Evolutionary conservation across 2,329 filamentous ascomycete species (phyloP).

Genomic region (Ophiostoma pallidulum): DNA sequence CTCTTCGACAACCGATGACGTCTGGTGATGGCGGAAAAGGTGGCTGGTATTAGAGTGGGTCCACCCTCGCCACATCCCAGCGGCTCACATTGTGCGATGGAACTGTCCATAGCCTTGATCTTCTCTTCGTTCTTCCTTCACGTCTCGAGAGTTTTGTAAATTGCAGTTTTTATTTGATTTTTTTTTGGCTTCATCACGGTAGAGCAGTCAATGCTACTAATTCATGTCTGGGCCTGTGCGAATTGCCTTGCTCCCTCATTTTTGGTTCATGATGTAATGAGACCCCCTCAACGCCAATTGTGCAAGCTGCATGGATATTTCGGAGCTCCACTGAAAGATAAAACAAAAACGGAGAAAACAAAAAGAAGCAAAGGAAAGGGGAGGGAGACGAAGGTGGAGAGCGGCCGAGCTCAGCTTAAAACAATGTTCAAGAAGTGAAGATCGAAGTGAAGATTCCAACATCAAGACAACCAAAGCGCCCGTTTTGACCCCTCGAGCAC

Average conservation of each 20-base stretch:
- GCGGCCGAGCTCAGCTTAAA: no score
- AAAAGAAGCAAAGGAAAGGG: neutral
- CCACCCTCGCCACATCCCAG: no score
- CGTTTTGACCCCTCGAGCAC: neutral
- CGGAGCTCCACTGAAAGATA: neutral
- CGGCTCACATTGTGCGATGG: no score
- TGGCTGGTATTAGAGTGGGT: neutral
- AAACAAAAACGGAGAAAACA: neutral
- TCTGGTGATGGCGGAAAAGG: neutral
- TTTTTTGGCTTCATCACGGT: neutral
- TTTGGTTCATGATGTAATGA: neutral
- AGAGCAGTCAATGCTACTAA: neutral
- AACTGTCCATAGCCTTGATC: no score
- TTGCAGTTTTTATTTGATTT: neutral
- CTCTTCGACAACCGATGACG: neutral
- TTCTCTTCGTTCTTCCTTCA: no score
- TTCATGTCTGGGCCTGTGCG: neutral
- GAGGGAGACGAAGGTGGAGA: neutral
- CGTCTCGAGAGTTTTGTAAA: neutral
- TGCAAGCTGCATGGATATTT: neutral
- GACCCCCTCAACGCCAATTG: conserved; percentile 8
- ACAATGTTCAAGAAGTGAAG: conserved; percentile 11
- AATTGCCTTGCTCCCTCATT: neutral
- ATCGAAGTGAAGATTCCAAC: neutral
- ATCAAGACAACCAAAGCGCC: neutral